A percentile compares a stretch with the other conserved stretches of the same genome.
Conservation (phyloP, 768 basidiomycete genomes). For the Lentinula guzmanii region DNA sequence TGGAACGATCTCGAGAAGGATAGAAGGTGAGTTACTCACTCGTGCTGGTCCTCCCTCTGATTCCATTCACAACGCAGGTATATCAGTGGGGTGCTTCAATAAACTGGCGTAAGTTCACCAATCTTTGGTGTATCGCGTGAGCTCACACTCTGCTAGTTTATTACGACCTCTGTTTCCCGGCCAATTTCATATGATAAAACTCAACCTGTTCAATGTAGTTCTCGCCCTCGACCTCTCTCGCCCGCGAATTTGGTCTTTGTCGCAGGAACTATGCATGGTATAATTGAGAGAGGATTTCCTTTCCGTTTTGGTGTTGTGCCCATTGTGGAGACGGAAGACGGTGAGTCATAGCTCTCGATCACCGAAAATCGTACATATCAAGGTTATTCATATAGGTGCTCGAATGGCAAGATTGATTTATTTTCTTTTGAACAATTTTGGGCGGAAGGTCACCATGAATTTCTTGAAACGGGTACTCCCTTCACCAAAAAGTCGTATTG, state of each 20-base stretch:
- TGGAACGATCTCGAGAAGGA: conserved; percentile 93
- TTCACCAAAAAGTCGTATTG: background rate
- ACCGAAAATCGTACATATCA: background rate
- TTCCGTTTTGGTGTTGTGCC: conserved; percentile 88
- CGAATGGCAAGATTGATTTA: conserved; percentile 73
- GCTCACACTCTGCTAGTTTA: conserved; percentile 45
- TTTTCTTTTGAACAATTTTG: conserved; percentile 58
- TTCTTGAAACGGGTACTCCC: conserved; percentile 50
- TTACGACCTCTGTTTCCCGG: conserved; percentile 78
- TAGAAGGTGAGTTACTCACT: conserved; percentile 38
- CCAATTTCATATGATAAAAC: conserved; percentile 63
- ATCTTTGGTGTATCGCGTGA: background rate
- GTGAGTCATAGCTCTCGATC: conserved; percentile 15
- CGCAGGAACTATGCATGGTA: conserved; percentile 52
- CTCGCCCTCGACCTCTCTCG: conserved; percentile 77
- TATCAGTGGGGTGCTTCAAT: conserved; percentile 45
- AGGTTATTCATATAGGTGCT: conserved; percentile 31
- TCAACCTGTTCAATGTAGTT: conserved; percentile 82
- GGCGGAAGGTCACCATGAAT: conserved; percentile 53
- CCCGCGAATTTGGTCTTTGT: conserved; percentile 55
- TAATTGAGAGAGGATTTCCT: conserved; percentile 70
- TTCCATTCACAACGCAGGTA: conserved; percentile 31
- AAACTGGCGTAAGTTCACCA: conserved; percentile 31
- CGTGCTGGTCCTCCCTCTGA: background rate
- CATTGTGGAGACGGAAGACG: conserved; percentile 44